phyloP scores from a whole-genome alignment of 495 filamentous ascomycete genomes.

The Penicillium odoratum region DNA sequence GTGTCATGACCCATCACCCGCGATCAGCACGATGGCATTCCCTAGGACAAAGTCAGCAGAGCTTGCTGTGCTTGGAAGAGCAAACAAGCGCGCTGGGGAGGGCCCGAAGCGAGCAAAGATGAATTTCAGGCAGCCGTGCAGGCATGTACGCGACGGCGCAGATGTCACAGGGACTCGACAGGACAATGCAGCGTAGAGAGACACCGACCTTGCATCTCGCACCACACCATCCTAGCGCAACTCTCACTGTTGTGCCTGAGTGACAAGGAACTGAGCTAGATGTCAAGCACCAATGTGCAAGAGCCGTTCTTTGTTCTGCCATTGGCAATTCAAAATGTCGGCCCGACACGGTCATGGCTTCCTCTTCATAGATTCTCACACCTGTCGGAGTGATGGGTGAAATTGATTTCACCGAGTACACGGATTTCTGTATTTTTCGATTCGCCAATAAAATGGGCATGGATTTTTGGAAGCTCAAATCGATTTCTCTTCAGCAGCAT shows the following conservation, averaged over 20 bases:
- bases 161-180: slow-evolving; percentile 2
- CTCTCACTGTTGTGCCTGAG: neutral
- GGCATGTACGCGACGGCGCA: slow-evolving; percentile 3
- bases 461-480: slow-evolving; percentile 5
- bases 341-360: neutral
- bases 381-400: neutral
- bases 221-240: slow-evolving; percentile 1
- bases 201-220: slow-evolving; percentile 1
- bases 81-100: neutral
- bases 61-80: neutral
- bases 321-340: neutral
- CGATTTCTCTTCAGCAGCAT: slow-evolving; percentile 3
- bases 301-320: slow-evolving; percentile 2
- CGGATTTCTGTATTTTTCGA: slow-evolving; percentile 1
- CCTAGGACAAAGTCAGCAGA: slow-evolving; percentile 1
- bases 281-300: neutral
- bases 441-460: slow-evolving; percentile 4
- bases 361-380: slow-evolving; percentile 2
- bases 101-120: slow-evolving; percentile 2
- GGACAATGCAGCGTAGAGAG: slow-evolving; percentile 1
- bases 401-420: slow-evolving; percentile 3
- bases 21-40: slow-evolving; percentile 2
- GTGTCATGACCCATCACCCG: slow-evolving; percentile 5
- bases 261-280: slow-evolving; percentile 4
- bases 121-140: neutral